Conservation (phyloP, 2,329 filamentous ascomycete species). For the Neurospora sp. region DNA sequence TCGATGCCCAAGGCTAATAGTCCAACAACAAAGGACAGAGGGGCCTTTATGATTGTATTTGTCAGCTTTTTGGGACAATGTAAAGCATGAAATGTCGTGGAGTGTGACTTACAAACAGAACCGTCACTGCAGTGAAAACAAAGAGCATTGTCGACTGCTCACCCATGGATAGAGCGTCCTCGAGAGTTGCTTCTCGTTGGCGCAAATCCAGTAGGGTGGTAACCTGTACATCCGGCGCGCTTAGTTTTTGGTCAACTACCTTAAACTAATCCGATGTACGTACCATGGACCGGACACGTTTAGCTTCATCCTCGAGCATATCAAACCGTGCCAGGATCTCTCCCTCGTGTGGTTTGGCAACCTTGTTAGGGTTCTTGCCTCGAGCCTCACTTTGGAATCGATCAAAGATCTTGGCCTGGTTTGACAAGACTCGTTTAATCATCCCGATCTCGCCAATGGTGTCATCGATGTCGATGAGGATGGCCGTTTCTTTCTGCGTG, state of each 20-base stretch:
- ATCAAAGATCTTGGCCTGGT: neutral
- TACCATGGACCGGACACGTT: conserved; percentile 4
- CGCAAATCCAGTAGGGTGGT: conserved; percentile 1
- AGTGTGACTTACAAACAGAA: conserved; percentile 1
- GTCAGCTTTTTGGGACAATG: neutral
- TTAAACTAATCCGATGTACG: neutral
- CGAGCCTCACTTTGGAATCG: neutral
- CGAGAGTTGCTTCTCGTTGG: conserved; percentile 2
- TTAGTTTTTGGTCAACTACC: neutral
- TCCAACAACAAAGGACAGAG: conserved; percentile 4
- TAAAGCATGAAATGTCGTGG: neutral
- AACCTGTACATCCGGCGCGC: neutral
- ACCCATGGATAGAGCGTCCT: conserved; percentile 2
- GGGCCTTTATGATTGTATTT: neutral
- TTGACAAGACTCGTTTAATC: conserved; percentile 3
- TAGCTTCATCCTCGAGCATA: conserved; percentile 1
- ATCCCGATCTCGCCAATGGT: conserved; percentile 5
- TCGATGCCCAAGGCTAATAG: neutral
- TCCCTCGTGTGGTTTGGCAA: neutral
- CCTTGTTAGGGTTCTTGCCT: neutral
- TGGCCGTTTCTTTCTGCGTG: conserved; percentile 1
- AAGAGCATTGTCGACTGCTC: conserved; percentile 6
- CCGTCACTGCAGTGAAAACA: conserved; percentile 4
- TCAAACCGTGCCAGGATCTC: neutral
- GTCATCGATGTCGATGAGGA: conserved; percentile 2